A percentile compares a stretch with the other conserved stretches of the same genome.
Conservation (phyloP, 2,329 filamentous ascomycete genomes). For the Xylariaceae sp. region DNA sequence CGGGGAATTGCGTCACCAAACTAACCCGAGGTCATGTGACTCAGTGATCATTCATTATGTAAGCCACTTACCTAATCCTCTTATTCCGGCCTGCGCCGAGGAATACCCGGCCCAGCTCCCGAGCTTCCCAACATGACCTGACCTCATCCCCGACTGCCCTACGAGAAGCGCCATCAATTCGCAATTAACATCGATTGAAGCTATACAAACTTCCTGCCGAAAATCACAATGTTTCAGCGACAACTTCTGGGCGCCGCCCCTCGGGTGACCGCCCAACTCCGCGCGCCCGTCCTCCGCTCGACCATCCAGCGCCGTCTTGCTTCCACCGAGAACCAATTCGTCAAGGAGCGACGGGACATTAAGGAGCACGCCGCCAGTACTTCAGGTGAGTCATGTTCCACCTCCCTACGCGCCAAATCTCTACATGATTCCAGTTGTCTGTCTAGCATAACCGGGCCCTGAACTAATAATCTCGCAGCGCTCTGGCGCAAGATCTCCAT, state of each 20-base stretch:
- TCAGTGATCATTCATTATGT: no score
- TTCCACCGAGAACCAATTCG: constrained; percentile 85
- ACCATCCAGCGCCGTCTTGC: constrained; percentile 67
- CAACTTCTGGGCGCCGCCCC: constrained; percentile 57
- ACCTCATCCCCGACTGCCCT: constrained; percentile 27
- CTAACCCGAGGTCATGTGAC: constrained; percentile 31
- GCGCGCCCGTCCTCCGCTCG: constrained; percentile 50
- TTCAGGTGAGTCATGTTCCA: constrained; percentile 65
- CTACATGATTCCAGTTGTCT: not conserved
- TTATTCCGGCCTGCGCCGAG: constrained; percentile 18
- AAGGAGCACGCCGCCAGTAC: constrained; percentile 85
- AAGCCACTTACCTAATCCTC: no score
- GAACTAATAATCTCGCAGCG: constrained; percentile 51
- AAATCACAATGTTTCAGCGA: constrained; percentile 55
- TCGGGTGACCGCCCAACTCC: constrained; percentile 59
- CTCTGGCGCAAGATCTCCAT: constrained; percentile 95
- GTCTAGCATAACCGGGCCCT: constrained; percentile 25
- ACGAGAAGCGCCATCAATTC: constrained; percentile 22
- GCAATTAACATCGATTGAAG: constrained; percentile 39
- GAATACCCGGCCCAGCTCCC: constrained; percentile 26
- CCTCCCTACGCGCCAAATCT: not conserved
- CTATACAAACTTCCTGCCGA: not conserved
- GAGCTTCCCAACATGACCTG: constrained; percentile 27
- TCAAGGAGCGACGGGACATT: constrained; percentile 84
- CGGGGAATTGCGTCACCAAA: constrained; percentile 26